phyloP scores from a whole-genome alignment of 768 basidiomycete genomes.

The Naganishia randhawae region DNA sequence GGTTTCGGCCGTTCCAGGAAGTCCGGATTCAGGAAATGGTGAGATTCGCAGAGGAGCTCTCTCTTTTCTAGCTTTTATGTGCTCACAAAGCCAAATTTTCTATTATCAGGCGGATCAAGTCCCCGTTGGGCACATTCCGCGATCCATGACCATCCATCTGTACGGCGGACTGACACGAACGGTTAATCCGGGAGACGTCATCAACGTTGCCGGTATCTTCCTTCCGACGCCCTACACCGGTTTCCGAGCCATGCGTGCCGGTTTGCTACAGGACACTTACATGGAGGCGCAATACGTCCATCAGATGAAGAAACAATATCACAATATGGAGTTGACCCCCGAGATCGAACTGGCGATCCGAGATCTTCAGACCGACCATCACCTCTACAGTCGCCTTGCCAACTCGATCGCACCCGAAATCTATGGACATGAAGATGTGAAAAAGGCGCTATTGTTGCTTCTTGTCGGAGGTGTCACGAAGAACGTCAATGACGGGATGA shows the following conservation, averaged over 20 bases:
- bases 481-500: slow-evolving; percentile 93
- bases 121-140: slow-evolving; percentile 96
- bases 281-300: slow-evolving; percentile 84
- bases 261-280: slow-evolving; percentile 93
- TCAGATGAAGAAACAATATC: slow-evolving; percentile 97
- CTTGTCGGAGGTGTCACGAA: slow-evolving; percentile 96
- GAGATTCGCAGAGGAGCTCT: slow-evolving; percentile 32
- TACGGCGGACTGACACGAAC: slow-evolving; percentile 81
- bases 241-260: slow-evolving; percentile 92
- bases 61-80: not conserved
- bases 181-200: slow-evolving; percentile 93
- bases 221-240: slow-evolving; percentile 97
- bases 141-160: slow-evolving; percentile 95
- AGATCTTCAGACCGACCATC: slow-evolving; percentile 67
- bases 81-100: not conserved
- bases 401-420: slow-evolving; percentile 97
- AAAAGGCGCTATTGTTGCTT: slow-evolving; percentile 86
- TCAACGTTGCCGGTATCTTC: slow-evolving; percentile 93
- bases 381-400: slow-evolving; percentile 81
- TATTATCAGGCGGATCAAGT: slow-evolving; percentile 87
- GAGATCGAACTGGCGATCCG: slow-evolving; percentile 69
- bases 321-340: slow-evolving; percentile 85
- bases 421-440: slow-evolving; percentile 94
- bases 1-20: slow-evolving; percentile 97
- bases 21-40: slow-evolving; percentile 99